Percentiles rank a stretch among this genome's conserved stretches.
These are phyloP conservation scores for Collybia nuda DNA, from an alignment of 768 basidiomycete species.

Conservation along the genomic window DNA sequence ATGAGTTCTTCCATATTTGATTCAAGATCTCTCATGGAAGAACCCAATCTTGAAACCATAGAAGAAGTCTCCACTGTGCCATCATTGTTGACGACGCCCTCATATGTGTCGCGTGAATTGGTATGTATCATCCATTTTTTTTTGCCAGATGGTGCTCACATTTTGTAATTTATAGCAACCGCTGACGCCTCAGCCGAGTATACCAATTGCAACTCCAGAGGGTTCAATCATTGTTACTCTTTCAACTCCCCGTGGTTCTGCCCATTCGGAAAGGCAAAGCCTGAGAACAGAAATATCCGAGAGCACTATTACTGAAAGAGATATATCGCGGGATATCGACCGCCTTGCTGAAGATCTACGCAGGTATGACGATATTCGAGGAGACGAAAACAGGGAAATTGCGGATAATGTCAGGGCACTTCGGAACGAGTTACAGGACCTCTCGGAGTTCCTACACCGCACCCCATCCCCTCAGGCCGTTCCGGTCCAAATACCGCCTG, in stretches of 20 bases:
- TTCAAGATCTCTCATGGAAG: conserved; percentile 31
- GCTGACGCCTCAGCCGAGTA: conserved; percentile 22
- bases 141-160: conserved; percentile 1
- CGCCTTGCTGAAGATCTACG: conserved; percentile 56
- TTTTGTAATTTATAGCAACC: not conserved
- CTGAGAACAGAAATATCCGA: conserved; percentile 28
- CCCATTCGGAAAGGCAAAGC: conserved; percentile 31
- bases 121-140: conserved; percentile 9
- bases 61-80: conserved; percentile 48
- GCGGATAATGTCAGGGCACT: conserved; percentile 69
- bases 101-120: conserved; percentile 11
- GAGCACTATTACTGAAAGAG: conserved; percentile 49
- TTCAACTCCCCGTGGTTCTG: conserved; percentile 39
- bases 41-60: conserved; percentile 24
- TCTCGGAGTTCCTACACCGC: conserved; percentile 56
- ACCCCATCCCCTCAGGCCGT: conserved; percentile 28
- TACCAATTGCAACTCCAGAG: conserved; percentile 33
- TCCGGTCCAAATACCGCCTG: not conserved
- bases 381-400: conserved; percentile 63
- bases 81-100: conserved; percentile 51
- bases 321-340: conserved; percentile 49
- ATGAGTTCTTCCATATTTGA: conserved; percentile 37
- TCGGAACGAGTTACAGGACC: conserved; percentile 63
- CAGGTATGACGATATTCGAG: conserved; percentile 53
- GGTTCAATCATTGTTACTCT: conserved; percentile 36